phyloP scores from a whole-genome alignment of 768 basidiomycete genomes.

The Termitomyces sp. region DNA sequence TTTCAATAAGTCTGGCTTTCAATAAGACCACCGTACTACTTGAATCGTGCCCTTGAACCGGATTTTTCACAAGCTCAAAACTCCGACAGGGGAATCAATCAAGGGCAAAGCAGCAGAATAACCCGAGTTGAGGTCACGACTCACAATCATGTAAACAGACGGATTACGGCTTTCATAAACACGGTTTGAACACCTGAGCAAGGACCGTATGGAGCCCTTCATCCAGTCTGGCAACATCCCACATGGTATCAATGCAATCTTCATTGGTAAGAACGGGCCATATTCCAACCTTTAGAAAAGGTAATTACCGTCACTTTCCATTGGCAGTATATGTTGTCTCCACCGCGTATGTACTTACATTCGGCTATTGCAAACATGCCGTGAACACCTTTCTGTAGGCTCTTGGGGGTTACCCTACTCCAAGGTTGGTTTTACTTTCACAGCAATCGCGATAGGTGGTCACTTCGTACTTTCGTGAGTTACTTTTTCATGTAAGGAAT shows the following conservation, averaged over 20 bases:
- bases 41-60: too few relatives aligned
- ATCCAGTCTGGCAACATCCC: neutral
- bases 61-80: too few relatives aligned
- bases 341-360: neutral
- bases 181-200: neutral
- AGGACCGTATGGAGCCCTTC: neutral
- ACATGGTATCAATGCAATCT: neutral
- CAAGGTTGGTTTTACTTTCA: constrained; percentile 12
- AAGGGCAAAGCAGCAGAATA: too few relatives aligned
- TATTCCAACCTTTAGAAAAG: neutral
- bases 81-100: too few relatives aligned
- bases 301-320: too few relatives aligned
- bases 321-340: constrained; percentile 9
- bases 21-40: too few relatives aligned
- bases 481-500: neutral
- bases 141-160: neutral
- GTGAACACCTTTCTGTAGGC: neutral
- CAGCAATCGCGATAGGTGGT: constrained; percentile 8
- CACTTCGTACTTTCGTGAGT: constrained; percentile 8
- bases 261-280: neutral
- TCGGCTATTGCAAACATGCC: neutral
- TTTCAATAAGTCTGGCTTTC: too few relatives aligned
- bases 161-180: neutral
- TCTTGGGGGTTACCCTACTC: constrained; percentile 8
- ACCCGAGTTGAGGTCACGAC: too few relatives aligned